Evolutionary conservation across 768 basidiomycete species (phyloP).

Genomic region (Tylopilus balloui): DNA sequence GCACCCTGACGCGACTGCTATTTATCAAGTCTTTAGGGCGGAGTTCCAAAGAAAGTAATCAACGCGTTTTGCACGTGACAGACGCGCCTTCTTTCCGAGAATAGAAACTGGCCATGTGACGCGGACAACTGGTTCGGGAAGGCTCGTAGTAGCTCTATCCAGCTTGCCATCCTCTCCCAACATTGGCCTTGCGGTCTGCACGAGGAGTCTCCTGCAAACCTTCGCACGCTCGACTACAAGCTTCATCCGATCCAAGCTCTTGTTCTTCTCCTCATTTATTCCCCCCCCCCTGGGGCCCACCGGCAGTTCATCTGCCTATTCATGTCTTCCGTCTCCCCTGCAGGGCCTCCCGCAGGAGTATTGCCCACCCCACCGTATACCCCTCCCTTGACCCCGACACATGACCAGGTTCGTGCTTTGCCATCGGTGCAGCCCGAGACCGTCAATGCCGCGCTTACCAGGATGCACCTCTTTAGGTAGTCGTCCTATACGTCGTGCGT

Average conservation of each 20-base stretch:
- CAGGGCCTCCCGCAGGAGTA: slow-evolving; percentile 34
- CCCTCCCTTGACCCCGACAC: slow-evolving; percentile 55
- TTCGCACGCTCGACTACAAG: slow-evolving; percentile 18
- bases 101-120: slow-evolving; percentile 18
- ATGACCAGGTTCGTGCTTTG: slow-evolving; percentile 58
- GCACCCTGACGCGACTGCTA: slow-evolving; percentile 23
- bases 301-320: slow-evolving; percentile 30
- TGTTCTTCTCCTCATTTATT: not conserved
- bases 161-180: slow-evolving; percentile 10
- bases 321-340: slow-evolving; percentile 28
- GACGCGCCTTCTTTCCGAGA: slow-evolving; percentile 24
- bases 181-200: slow-evolving; percentile 30
- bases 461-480: slow-evolving; percentile 43
- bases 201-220: slow-evolving; percentile 25
- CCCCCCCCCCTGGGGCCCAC: slow-evolving; percentile 2
- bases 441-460: slow-evolving; percentile 21
- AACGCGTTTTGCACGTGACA: slow-evolving; percentile 35
- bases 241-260: slow-evolving; percentile 15
- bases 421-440: slow-evolving; percentile 15
- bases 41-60: slow-evolving; percentile 29
- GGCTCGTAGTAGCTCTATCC: not conserved
- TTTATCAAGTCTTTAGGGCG: slow-evolving; percentile 31
- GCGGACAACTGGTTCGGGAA: slow-evolving; percentile 15
- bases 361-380: slow-evolving; percentile 31
- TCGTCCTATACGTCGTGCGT: slow-evolving; percentile 73